Evolutionary conservation across 371 early-diverging fungal species (phyloP), one percentile per base, ranked within the genome.

Genomic region (Zopfochytrium polystomum): DNA sequence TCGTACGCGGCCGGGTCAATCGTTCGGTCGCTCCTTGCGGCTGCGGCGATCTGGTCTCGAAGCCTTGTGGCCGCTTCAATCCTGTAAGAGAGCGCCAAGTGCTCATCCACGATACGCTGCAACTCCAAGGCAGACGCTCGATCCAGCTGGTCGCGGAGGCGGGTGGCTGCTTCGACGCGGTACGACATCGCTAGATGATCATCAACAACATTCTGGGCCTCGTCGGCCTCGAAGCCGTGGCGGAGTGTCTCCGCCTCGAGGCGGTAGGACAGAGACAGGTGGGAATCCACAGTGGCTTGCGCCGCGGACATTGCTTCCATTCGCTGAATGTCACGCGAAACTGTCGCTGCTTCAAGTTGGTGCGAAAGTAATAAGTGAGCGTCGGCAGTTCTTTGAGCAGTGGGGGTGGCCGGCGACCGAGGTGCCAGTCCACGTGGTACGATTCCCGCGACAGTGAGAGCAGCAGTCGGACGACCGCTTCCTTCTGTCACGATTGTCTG

Each of bases 301-400:
- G n/a, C 43, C 43, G 7, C 9, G 11, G 38, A 38, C 47, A 47
- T 38, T 50, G 18, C 38, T 18, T 7, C 11, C 38, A 38, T 7
- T 38, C 11, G 38, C 11, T 6, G n/a, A 47, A 47, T 22, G 22
- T n/a, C 47, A 11, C 25, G n/a, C 22, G 47, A 11, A 7, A 11
- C 47, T 18, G 52, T 52, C 52, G 9, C 6, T 11, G 31, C 31
- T 30, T 52, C 63, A 32, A 63, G 31, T 30, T 44, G 18, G 58
- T 63, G 56, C 6, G 57, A 56, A 47, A 38, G 38, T 38, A 18
- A n/a, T n/a, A n/a, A n/a, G n/a, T n/a, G n/a, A n/a, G n/a, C n/a
- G n/a, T n/a, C n/a, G n/a, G n/a, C n/a, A n/a, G n/a, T n/a, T n/a
- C n/a, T n/a, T n/a, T n/a, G n/a, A n/a, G n/a, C n/a, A n/a, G n/a